Percentiles rank a stretch among this genome's conserved stretches.
Conservation (phyloP, 2,329 filamentous ascomycete species). For the Ophiognomonia clavigignenti-juglandacearum region DNA sequence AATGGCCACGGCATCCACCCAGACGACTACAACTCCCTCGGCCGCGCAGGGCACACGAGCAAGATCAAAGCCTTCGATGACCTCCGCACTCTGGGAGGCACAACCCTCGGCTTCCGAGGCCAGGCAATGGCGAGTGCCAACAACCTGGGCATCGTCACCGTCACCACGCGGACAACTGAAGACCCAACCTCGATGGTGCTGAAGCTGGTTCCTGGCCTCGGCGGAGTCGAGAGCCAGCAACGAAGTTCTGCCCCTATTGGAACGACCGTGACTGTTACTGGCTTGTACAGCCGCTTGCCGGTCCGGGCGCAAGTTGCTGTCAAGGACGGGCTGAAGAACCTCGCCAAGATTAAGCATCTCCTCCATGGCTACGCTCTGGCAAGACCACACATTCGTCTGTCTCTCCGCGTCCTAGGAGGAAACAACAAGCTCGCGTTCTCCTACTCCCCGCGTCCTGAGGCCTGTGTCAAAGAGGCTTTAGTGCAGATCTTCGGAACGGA, state of each 20-base stretch:
- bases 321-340: constrained; percentile 52
- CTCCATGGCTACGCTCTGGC: constrained; percentile 63
- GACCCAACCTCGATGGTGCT: constrained; percentile 54
- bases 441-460: constrained; percentile 52
- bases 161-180: constrained; percentile 59
- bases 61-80: constrained; percentile 65
- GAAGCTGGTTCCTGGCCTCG: constrained; percentile 34
- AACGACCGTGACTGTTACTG: constrained; percentile 58
- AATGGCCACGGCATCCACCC: constrained; percentile 67
- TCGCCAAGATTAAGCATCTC: constrained; percentile 54
- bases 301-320: constrained; percentile 56
- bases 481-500: constrained; percentile 58
- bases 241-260: constrained; percentile 55
- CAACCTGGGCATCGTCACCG: constrained; percentile 51
- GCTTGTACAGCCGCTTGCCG: constrained; percentile 56
- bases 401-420: constrained; percentile 52
- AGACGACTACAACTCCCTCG: constrained; percentile 57
- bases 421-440: constrained; percentile 49
- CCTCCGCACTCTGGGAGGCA: constrained; percentile 48
- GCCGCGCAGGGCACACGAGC: constrained; percentile 67
- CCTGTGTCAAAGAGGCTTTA: constrained; percentile 51
- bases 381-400: constrained; percentile 56
- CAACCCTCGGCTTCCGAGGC: constrained; percentile 70
- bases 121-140: constrained; percentile 66
- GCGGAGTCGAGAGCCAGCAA: constrained; percentile 34